Percentiles rank a stretch among this genome's conserved stretches.
Conservation (phyloP, 805 yeast genomes). For the Kodamaea fukazawae region DNA sequence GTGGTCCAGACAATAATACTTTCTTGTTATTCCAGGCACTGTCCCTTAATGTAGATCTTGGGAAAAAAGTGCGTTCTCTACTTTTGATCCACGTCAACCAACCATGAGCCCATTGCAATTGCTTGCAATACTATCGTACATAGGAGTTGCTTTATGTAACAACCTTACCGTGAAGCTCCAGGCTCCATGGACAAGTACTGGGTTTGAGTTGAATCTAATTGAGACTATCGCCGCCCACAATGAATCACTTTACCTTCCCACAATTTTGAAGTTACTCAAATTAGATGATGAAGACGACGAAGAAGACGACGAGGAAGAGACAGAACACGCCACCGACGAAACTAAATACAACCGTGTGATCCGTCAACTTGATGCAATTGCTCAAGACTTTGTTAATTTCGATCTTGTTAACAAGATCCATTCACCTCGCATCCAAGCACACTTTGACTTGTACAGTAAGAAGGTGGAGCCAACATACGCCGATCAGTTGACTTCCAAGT, state of each 20-base stretch:
- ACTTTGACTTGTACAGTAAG: conserved; percentile 50
- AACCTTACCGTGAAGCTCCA: conserved; percentile 21
- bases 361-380: conserved; percentile 8
- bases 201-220: conserved; percentile 42
- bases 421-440: conserved; percentile 65
- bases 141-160: conserved; percentile 1
- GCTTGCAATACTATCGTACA: not conserved
- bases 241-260: conserved; percentile 34
- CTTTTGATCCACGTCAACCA: too few species aligned
- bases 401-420: conserved; percentile 46
- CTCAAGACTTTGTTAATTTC: conserved; percentile 35
- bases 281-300: conserved; percentile 13
- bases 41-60: too few species aligned
- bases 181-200: conserved; percentile 41
- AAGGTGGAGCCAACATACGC: conserved; percentile 25
- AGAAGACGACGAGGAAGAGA: conserved; percentile 2
- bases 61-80: too few species aligned
- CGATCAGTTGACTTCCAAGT: conserved; percentile 18
- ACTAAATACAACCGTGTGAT: conserved; percentile 4
- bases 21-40: too few species aligned
- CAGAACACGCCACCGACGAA: conserved; percentile 3
- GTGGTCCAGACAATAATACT: too few species aligned
- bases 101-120: not conserved
- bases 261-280: conserved; percentile 14
- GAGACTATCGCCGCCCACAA: conserved; percentile 40